These are phyloP conservation scores for Penicillium sp. DNA, from an alignment of 2,329 filamentous ascomycete genomes.

Conservation along the genomic window DNA sequence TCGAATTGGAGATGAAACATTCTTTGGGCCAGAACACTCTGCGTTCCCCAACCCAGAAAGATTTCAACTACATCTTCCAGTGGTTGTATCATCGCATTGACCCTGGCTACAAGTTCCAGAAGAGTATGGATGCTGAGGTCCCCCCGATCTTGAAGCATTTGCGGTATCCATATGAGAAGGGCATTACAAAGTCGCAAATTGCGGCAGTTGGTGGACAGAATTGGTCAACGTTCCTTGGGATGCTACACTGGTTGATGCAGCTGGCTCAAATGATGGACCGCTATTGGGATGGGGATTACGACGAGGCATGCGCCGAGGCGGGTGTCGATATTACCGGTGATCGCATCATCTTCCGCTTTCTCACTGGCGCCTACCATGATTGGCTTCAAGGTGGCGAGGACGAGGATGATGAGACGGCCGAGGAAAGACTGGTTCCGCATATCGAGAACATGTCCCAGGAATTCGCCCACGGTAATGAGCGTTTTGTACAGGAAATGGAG, in stretches of 20 bases:
- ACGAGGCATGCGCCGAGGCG: slow-evolving; percentile 80
- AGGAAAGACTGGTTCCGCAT: slow-evolving; percentile 73
- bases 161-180: slow-evolving; percentile 89
- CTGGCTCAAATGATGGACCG: slow-evolving; percentile 87
- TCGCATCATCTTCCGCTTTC: slow-evolving; percentile 88
- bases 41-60: slow-evolving; percentile 92
- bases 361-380: slow-evolving; percentile 83
- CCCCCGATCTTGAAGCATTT: slow-evolving; percentile 87
- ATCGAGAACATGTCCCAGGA: slow-evolving; percentile 79
- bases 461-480: slow-evolving; percentile 78
- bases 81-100: slow-evolving; percentile 97
- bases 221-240: slow-evolving; percentile 88
- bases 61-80: slow-evolving; percentile 96
- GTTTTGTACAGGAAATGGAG: slow-evolving; percentile 76
- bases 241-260: slow-evolving; percentile 99
- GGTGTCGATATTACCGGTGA: slow-evolving; percentile 85
- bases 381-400: slow-evolving; percentile 93
- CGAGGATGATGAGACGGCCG: slow-evolving; percentile 75
- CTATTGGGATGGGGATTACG: slow-evolving; percentile 71
- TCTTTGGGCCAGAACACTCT: slow-evolving; percentile 83
- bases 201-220: slow-evolving; percentile 93
- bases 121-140: slow-evolving; percentile 91
- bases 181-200: slow-evolving; percentile 93
- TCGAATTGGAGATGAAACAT: slow-evolving; percentile 97
- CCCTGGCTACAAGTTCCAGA: slow-evolving; percentile 85